Percentiles rank a stretch among this genome's conserved stretches.
phyloP scores from a whole-genome alignment of 805 yeast genomes.

The Candida corydali region DNA sequence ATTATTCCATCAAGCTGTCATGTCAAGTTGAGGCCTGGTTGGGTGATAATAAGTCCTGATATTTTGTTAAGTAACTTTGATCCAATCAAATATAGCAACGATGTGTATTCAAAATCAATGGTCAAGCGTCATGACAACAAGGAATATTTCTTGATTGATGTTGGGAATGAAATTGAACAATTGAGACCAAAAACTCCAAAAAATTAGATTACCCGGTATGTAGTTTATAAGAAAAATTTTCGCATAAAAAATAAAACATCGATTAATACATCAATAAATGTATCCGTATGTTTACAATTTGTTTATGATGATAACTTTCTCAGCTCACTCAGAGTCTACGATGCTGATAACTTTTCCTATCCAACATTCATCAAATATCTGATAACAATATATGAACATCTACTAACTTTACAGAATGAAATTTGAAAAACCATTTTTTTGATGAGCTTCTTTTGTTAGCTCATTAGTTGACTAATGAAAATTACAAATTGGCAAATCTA shows the following conservation, averaged over 20 bases:
- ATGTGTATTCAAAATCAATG: slow-evolving; percentile 27
- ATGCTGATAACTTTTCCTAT: slow-evolving; percentile 47
- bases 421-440: too few relatives aligned
- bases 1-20: slow-evolving; percentile 74
- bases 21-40: slow-evolving; percentile 71
- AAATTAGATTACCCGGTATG: not conserved
- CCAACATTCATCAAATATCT: slow-evolving; percentile 48
- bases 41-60: slow-evolving; percentile 90
- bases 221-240: not conserved
- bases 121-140: slow-evolving; percentile 18
- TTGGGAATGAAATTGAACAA: slow-evolving; percentile 67
- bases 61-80: slow-evolving; percentile 66
- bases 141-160: slow-evolving; percentile 51
- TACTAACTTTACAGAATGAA: slow-evolving; percentile 4
- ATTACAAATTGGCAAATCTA: too few relatives aligned
- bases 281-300: slow-evolving; percentile 4
- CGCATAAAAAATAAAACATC: too few relatives aligned
- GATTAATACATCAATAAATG: too few relatives aligned
- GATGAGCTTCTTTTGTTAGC: too few relatives aligned
- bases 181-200: slow-evolving; percentile 81
- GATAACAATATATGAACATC: slow-evolving; percentile 10
- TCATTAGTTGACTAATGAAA: too few relatives aligned
- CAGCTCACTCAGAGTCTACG: slow-evolving; percentile 56
- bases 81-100: slow-evolving; percentile 26
- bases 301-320: slow-evolving; percentile 48